These are phyloP conservation scores for Buxus sempervirens DNA, from an alignment of 164 flowering plant genomes.

Conservation along the genomic window DNA sequence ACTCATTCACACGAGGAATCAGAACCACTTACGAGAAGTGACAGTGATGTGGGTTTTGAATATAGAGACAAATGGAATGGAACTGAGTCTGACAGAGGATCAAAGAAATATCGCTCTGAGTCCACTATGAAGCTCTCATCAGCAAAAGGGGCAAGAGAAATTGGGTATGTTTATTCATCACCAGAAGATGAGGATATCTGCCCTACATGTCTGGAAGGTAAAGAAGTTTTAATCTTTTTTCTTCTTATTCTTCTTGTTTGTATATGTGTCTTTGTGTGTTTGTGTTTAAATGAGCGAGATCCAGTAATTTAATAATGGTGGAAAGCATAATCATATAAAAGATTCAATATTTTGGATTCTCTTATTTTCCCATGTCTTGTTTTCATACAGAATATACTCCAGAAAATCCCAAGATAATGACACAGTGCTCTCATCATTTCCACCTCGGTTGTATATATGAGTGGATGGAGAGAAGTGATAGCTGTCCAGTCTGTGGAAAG, in stretches of 20 bases:
- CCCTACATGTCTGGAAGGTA: constrained; percentile 99
- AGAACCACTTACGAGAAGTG: constrained; percentile 64
- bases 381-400: constrained; percentile 11
- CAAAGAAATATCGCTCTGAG: constrained; percentile 44
- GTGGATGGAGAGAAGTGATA: constrained; percentile 32
- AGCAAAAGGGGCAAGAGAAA: constrained; percentile 35
- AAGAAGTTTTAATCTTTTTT: background rate
- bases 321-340: background rate
- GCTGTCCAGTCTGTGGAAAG: constrained; percentile 24
- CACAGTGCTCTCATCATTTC: constrained; percentile 21
- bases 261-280: too few species aligned
- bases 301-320: background rate
- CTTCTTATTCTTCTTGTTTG: background rate
- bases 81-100: constrained; percentile 49
- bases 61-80: constrained; percentile 63
- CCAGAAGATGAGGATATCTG: constrained; percentile 97
- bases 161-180: constrained; percentile 51
- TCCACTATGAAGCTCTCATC: constrained; percentile 47
- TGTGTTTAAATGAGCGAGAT: background rate
- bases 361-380: background rate
- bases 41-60: constrained; percentile 41
- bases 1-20: constrained; percentile 84
- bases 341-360: background rate
- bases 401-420: constrained; percentile 25
- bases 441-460: constrained; percentile 28